phyloP scores from a whole-genome alignment of 331 rosid species.

The Prunus yedoensis region DNA sequence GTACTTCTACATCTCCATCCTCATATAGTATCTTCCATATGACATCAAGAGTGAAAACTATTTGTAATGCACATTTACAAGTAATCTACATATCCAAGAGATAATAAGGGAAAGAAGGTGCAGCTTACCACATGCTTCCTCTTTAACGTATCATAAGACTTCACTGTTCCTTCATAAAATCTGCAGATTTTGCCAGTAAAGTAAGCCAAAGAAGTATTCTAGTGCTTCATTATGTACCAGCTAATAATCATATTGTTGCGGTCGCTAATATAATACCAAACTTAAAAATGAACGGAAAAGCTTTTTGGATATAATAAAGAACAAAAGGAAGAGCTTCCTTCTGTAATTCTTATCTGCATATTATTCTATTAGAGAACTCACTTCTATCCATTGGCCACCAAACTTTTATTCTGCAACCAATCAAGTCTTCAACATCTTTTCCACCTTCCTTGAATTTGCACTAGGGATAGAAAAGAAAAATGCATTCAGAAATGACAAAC shows the following conservation, averaged over 20 bases:
- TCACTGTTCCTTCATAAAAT: slow-evolving; percentile 81
- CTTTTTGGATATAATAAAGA: neutral
- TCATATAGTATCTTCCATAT: slow-evolving; percentile 70
- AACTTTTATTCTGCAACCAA: slow-evolving; percentile 90
- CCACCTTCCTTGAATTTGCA: slow-evolving; percentile 53
- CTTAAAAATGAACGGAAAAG: neutral
- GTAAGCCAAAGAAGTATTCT: slow-evolving; percentile 29
- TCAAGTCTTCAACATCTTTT: slow-evolving; percentile 72
- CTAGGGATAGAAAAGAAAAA: slow-evolving; percentile 36
- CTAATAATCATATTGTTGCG: slow-evolving; percentile 6
- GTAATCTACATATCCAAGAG: slow-evolving; percentile 5
- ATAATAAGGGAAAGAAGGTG: slow-evolving; percentile 24
- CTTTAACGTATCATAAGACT: slow-evolving; percentile 75
- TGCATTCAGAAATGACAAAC: slow-evolving; percentile 14
- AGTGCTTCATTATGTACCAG: neutral
- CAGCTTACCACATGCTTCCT: slow-evolving; percentile 88
- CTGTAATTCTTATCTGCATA: neutral
- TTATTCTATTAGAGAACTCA: slow-evolving; percentile 43
- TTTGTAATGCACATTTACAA: neutral
- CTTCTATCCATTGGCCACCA: slow-evolving; percentile 99
- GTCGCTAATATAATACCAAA: neutral
- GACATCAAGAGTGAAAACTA: slow-evolving; percentile 18
- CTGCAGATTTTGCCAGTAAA: slow-evolving; percentile 36
- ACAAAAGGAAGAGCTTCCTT: neutral
- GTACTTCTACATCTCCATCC: slow-evolving; percentile 94